phyloP scores from a whole-genome alignment of 495 filamentous ascomycete species.

The Penicillium macrosclerotiorum region DNA sequence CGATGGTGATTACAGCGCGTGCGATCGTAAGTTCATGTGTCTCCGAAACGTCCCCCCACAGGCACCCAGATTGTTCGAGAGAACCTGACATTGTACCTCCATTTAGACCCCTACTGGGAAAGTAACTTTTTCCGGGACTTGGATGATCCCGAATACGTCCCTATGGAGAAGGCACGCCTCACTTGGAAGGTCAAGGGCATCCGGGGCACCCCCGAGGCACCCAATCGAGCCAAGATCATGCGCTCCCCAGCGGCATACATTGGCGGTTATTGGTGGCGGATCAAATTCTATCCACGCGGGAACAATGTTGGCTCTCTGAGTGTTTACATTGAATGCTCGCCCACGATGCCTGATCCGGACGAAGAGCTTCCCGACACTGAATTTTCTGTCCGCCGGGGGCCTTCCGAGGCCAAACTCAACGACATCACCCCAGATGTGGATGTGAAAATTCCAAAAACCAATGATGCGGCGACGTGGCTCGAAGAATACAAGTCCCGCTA shows the following conservation, averaged over 20 bases:
- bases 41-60: too few relatives aligned
- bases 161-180: constrained; percentile 52
- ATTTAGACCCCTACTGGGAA: constrained; percentile 63
- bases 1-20: constrained; percentile 50
- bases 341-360: constrained; percentile 40
- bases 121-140: constrained; percentile 54
- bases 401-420: constrained; percentile 28
- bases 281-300: constrained; percentile 67
- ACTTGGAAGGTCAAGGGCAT: constrained; percentile 60
- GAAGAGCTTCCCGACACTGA: constrained; percentile 38
- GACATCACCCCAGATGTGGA: constrained; percentile 29
- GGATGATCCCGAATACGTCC: constrained; percentile 58
- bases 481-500: constrained; percentile 36
- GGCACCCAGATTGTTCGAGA: too few relatives aligned
- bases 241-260: constrained; percentile 56
- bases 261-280: constrained; percentile 65
- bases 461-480: constrained; percentile 29
- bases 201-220: constrained; percentile 59
- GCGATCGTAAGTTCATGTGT: constrained; percentile 53
- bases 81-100: too few relatives aligned
- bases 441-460: constrained; percentile 25
- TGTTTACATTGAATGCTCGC: constrained; percentile 62
- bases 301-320: constrained; percentile 62
- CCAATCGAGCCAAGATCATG: constrained; percentile 59
- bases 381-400: constrained; percentile 36